Conservation (phyloP, 1,139 yeast genomes). For the Sugiyamaella grinbergsii region DNA sequence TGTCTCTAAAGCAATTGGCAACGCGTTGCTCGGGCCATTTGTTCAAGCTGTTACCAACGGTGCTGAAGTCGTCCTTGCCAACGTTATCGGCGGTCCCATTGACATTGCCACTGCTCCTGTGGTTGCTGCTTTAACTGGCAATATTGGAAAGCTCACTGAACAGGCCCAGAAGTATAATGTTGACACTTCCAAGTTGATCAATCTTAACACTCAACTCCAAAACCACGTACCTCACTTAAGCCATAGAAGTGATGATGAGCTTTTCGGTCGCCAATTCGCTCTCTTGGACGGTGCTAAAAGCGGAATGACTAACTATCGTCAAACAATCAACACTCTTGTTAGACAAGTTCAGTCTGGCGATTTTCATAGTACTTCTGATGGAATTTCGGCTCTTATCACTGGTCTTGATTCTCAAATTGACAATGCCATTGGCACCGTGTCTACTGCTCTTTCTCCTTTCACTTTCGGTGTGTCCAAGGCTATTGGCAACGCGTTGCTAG, state of each 20-base stretch:
- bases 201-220: slow-evolving; percentile 16
- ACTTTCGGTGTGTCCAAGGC: slow-evolving; percentile 35
- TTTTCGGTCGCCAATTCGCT: not conserved
- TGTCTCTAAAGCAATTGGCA: slow-evolving; percentile 33
- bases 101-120: slow-evolving; percentile 24
- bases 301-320: slow-evolving; percentile 31
- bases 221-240: slow-evolving; percentile 6
- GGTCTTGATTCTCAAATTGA: slow-evolving; percentile 38
- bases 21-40: slow-evolving; percentile 37
- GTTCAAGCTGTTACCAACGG: slow-evolving; percentile 41
- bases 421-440: slow-evolving; percentile 32
- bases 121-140: slow-evolving; percentile 19
- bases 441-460: slow-evolving; percentile 32
- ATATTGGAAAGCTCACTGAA: slow-evolving; percentile 23
- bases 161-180: slow-evolving; percentile 27
- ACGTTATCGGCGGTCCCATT: slow-evolving; percentile 30
- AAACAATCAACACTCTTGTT: slow-evolving; percentile 30
- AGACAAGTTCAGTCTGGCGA: slow-evolving; percentile 27
- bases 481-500: slow-evolving; percentile 34
- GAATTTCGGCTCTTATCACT: slow-evolving; percentile 33
- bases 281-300: slow-evolving; percentile 20
- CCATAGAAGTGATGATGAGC: not conserved
- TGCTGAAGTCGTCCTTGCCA: slow-evolving; percentile 37
- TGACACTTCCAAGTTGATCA: slow-evolving; percentile 24
- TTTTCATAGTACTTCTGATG: slow-evolving; percentile 34